Percentiles rank a stretch among this genome's conserved stretches.
Conservation (phyloP, 2,329 filamentous ascomycete genomes). For the Polychaeton citri region DNA sequence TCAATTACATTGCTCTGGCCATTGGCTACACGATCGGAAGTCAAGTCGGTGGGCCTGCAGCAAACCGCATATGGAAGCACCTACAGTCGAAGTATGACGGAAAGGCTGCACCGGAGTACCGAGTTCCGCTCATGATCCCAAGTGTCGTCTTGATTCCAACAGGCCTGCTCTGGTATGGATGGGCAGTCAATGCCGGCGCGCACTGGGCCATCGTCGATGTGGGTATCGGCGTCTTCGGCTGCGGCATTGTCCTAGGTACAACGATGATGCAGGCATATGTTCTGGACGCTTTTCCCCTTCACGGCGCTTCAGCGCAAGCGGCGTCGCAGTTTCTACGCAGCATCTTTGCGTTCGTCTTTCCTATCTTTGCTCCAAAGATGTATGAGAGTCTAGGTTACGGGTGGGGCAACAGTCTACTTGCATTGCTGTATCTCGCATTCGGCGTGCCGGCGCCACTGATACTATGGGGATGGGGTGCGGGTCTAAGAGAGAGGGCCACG, state of each 20-base stretch:
- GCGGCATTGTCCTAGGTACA: constrained; percentile 5
- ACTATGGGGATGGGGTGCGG: constrained; percentile 9
- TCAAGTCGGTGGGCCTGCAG: constrained; percentile 19
- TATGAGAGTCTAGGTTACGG: constrained; percentile 25
- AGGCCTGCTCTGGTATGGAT: constrained; percentile 33
- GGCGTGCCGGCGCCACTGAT: constrained; percentile 8
- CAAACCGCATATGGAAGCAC: constrained; percentile 3
- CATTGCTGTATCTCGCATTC: constrained; percentile 8
- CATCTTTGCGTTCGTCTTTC: constrained; percentile 36
- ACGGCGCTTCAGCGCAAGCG: constrained; percentile 35
- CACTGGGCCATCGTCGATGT: constrained; percentile 24
- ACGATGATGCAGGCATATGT: constrained; percentile 22
- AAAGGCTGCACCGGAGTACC: constrained; percentile 9
- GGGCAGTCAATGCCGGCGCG: constrained; percentile 25
- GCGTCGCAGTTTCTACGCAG: constrained; percentile 34
- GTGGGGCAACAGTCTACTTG: constrained; percentile 22
- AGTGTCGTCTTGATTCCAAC: constrained; percentile 8
- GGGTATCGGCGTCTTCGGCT: constrained; percentile 7
- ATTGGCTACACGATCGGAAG: constrained; percentile 40
- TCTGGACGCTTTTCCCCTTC: constrained; percentile 34
- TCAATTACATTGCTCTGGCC: constrained; percentile 45
- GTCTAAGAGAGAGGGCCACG: constrained; percentile 8
- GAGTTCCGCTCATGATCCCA: constrained; percentile 11
- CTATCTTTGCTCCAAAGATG: constrained; percentile 34
- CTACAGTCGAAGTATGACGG: constrained; percentile 4